These are phyloP conservation scores for Fusarium chaquense DNA, from an alignment of 2,329 filamentous ascomycete genomes.

Conservation along the genomic window DNA sequence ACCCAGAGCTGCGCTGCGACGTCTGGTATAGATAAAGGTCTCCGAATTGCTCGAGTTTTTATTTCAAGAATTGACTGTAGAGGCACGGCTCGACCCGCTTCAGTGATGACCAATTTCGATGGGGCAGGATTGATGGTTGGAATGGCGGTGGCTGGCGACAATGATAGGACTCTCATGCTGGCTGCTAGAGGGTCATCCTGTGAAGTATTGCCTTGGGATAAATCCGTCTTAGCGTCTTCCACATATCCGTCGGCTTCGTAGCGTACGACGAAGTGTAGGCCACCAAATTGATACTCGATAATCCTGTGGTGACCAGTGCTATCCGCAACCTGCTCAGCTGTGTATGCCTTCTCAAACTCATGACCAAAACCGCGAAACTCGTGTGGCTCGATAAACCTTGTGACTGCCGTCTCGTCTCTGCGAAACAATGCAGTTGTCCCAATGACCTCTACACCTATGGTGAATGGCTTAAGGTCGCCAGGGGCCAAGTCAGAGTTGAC, in stretches of 20 bases:
- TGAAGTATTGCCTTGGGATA: not conserved
- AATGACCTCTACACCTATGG: not conserved
- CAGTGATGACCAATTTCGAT: not conserved
- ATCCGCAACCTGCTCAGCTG: not conserved
- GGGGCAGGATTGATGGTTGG: not conserved
- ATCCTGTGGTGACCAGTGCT: not conserved
- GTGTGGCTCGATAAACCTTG: not conserved
- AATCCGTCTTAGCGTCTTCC: not conserved
- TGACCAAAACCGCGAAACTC: slow-evolving; percentile 1
- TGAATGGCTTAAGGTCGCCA: not conserved
- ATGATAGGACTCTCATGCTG: not conserved
- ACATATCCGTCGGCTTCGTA: not conserved
- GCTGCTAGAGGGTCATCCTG: not conserved
- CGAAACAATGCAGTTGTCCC: not conserved
- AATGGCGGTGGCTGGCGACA: not conserved
- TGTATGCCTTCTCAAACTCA: not conserved
- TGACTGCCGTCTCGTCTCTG: not conserved
- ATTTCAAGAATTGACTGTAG: not conserved
- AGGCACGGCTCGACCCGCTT: not conserved
- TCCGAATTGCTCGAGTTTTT: not conserved
- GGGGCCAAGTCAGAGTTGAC: not conserved
- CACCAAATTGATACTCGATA: not conserved
- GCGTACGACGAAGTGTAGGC: not conserved
- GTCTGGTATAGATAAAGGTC: not conserved
- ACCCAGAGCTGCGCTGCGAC: not conserved